phyloP scores from a whole-genome alignment of 106 monocot species.

The Dendrobium nobile region DNA sequence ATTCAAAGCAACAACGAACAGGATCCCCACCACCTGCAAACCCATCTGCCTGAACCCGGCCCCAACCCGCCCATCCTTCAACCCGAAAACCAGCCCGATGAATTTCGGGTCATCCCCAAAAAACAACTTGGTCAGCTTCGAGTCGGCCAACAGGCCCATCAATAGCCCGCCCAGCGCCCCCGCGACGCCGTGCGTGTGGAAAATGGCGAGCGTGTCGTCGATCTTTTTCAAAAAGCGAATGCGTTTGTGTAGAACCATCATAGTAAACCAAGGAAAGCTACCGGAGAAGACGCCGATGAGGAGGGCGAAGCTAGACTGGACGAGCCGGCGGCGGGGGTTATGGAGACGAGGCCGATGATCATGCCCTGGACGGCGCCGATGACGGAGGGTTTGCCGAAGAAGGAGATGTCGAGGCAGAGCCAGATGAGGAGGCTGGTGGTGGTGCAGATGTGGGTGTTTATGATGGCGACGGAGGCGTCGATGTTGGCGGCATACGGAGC shows the following conservation, averaged over 20 bases:
- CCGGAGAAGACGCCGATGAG: slow-evolving; percentile 14
- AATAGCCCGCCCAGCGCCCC: slow-evolving; percentile 14
- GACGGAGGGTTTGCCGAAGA: slow-evolving; percentile 35
- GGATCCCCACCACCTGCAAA: slow-evolving; percentile 7
- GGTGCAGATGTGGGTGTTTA: slow-evolving; percentile 35
- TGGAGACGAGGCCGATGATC: slow-evolving; percentile 24
- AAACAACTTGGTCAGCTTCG: slow-evolving; percentile 7
- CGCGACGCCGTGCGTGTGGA: slow-evolving; percentile 17
- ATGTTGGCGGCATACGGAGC: slow-evolving; percentile 31
- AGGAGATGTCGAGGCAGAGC: slow-evolving; percentile 32
- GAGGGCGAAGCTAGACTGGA: slow-evolving; percentile 8
- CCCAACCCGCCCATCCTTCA: background rate
- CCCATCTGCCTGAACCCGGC: slow-evolving; percentile 17
- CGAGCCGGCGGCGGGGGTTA: slow-evolving; percentile 27
- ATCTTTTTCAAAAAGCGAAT: slow-evolving; percentile 7
- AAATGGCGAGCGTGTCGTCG: slow-evolving; percentile 19
- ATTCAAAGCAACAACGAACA: slow-evolving; percentile 2
- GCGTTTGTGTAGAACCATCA: slow-evolving; percentile 22
- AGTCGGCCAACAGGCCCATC: slow-evolving; percentile 8
- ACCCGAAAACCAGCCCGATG: slow-evolving; percentile 2
- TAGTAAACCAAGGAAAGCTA: slow-evolving; percentile 15
- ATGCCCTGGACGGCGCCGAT: slow-evolving; percentile 28
- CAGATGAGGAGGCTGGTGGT: slow-evolving; percentile 25
- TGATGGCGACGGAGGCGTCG: slow-evolving; percentile 24
- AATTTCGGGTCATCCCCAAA: slow-evolving; percentile 18